Base-by-base conservation (phyloP, 306 rosid genomes). In the Lagenaria siceraria region DNA sequence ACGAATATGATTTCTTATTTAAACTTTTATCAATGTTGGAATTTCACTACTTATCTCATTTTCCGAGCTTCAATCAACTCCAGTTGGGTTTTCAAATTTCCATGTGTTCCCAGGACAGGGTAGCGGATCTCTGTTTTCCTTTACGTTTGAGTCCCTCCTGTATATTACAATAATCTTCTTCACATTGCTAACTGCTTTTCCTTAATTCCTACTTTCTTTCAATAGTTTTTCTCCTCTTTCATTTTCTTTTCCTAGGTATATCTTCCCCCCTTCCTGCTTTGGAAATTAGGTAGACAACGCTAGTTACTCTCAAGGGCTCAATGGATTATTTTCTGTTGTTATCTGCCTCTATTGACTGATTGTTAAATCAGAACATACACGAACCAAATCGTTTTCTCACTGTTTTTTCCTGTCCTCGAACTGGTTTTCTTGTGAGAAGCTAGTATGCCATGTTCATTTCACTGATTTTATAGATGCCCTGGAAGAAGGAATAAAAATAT, bases 341-440 rank as follows among this genome's bases (percentile, higher is more conserved):
- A 60, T 27, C 68, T 15, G 68, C 63, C 63, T 61, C 11, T 15
- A 29, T 61, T 14, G 40, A 29, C 22, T 31, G 43, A 62, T 62
- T 31, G 10, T 14, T 15, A 31, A 14, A 63, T 35, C 10, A 63
- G 10, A 63, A 13, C 11, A 63, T 63, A 17, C 14, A 4, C n/a
- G 46, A 68, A 43, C 40, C 29, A n/a, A 42, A 12, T 51, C 35
- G 48, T 52, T 25, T 14, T 46, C 24, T 76, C 51, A 46, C 35
- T 75, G 56, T 9, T 10, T 54, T 61, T 33, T 53, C 0, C 78
- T 72, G 76, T 56, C 64, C 70, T 53, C 82, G 82, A 81, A 81
- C 81, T 73, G 64, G 40, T 79, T 35, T 74, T 49, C 29, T 58
- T 33, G 11, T 43, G 49, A 46, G 22, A 74, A 12, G 66, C 78